These are phyloP conservation scores for Pythium vanterpoolii DNA, from an alignment of 352 stramenopile genomes.

Conservation along the genomic window DNA sequence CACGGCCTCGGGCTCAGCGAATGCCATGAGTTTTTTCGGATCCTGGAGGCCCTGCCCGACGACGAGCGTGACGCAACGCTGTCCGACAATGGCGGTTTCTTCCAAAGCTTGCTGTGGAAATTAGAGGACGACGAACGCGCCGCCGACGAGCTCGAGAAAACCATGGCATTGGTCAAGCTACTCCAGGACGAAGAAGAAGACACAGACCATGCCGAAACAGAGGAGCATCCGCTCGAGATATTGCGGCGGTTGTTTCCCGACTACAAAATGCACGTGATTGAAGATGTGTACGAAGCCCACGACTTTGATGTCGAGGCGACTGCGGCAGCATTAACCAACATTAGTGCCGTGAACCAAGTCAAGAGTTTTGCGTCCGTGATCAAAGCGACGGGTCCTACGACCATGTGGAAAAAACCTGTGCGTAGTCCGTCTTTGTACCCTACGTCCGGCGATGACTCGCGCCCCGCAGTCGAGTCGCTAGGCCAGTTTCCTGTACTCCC, in stretches of 20 bases:
- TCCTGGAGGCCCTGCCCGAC: slow-evolving; percentile 40
- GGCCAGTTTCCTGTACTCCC: slow-evolving; percentile 52
- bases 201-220: slow-evolving; percentile 11
- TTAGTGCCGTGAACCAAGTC: slow-evolving; percentile 46
- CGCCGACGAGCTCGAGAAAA: slow-evolving; percentile 2
- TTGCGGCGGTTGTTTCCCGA: slow-evolving; percentile 53
- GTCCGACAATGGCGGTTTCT: slow-evolving; percentile 47
- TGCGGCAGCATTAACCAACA: slow-evolving; percentile 51
- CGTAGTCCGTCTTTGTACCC: no score
- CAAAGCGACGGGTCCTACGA: slow-evolving; percentile 17
- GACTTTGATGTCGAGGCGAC: slow-evolving; percentile 54
- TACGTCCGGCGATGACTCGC: slow-evolving; percentile 14
- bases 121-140: slow-evolving; percentile 44
- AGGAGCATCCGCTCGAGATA: slow-evolving; percentile 49
- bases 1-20: slow-evolving; percentile 46
- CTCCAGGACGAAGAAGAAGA: slow-evolving; percentile 16
- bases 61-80: slow-evolving; percentile 41
- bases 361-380: slow-evolving; percentile 63
- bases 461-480: slow-evolving; percentile 40
- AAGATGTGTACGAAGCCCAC: slow-evolving; percentile 58
- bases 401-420: slow-evolving; percentile 17
- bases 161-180: slow-evolving; percentile 4
- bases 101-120: slow-evolving; percentile 61
- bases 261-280: slow-evolving; percentile 57
- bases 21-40: slow-evolving; percentile 47